A percentile compares a stretch with the other conserved stretches of the same genome.
phyloP scores from a whole-genome alignment of 768 basidiomycete genomes.

The Agrocybe pediades region DNA sequence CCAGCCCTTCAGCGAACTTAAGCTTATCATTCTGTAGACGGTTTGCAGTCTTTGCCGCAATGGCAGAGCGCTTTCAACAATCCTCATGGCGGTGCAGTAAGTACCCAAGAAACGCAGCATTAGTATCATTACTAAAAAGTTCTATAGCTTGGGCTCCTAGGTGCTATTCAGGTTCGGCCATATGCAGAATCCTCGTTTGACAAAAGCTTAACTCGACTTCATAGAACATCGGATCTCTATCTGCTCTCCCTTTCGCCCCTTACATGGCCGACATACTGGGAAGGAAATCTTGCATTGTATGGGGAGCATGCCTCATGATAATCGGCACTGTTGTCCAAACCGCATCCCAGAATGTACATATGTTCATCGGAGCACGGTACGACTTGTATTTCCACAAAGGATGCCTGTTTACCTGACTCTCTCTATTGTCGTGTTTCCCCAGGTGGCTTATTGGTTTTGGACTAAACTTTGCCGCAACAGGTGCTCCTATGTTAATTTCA shows the following conservation, averaged over 20 bases:
- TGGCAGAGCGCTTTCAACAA: constrained; percentile 21
- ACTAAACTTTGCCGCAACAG: constrained; percentile 20
- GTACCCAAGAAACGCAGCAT: background rate
- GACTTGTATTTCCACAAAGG: background rate
- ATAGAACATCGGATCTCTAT: constrained; percentile 25
- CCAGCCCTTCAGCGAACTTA: background rate
- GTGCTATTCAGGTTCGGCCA: constrained; percentile 21
- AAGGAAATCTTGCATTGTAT: constrained; percentile 47
- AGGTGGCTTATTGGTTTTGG: constrained; percentile 24
- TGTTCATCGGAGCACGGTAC: constrained; percentile 59
- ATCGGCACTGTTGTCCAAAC: constrained; percentile 52
- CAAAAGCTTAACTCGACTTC: background rate
- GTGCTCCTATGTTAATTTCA: constrained; percentile 23
- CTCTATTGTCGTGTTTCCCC: background rate
- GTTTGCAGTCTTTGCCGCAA: constrained; percentile 21
- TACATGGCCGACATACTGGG: constrained; percentile 49
- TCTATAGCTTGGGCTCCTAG: constrained; percentile 22
- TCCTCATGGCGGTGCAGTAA: constrained; percentile 20
- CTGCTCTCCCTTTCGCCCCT: constrained; percentile 22
- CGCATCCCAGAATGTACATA: constrained; percentile 48
- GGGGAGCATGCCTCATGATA: constrained; percentile 54
- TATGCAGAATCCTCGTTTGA: background rate
- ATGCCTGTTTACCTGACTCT: background rate
- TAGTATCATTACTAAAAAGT: background rate
- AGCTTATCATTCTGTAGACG: constrained; percentile 13